These are phyloP conservation scores for Macrolepiota dolichaula DNA, from an alignment of 768 basidiomycete genomes.

Conservation along the genomic window DNA sequence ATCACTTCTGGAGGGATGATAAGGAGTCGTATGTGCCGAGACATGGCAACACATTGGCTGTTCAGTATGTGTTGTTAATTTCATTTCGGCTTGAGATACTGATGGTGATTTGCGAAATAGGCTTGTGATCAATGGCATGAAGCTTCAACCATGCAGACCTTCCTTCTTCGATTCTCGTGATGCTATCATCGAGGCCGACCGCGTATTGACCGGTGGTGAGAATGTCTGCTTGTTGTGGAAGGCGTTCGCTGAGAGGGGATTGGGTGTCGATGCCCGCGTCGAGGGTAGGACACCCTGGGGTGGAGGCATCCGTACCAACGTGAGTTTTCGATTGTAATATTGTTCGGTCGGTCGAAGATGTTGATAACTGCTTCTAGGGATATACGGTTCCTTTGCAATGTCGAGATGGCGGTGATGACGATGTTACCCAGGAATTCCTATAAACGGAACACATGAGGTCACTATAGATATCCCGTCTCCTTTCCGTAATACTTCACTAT, in stretches of 20 bases:
- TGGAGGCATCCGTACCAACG: constrained; percentile 79
- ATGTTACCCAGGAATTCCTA: not conserved
- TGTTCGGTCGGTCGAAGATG: not conserved
- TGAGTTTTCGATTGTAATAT: constrained; percentile 13
- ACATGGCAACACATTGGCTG: constrained; percentile 84
- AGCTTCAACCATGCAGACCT: constrained; percentile 90
- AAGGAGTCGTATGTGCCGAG: constrained; percentile 72
- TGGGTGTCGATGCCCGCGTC: constrained; percentile 76
- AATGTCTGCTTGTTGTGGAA: constrained; percentile 88
- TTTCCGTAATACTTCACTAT: not conserved
- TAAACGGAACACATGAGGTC: no score
- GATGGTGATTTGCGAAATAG: constrained; percentile 23
- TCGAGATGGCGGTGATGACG: constrained; percentile 11
- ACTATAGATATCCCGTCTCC: not conserved
- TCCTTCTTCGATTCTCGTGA: constrained; percentile 87
- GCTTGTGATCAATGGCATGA: constrained; percentile 90
- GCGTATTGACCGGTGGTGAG: constrained; percentile 87
- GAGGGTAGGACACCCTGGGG: constrained; percentile 87
- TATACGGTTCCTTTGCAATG: constrained; percentile 26
- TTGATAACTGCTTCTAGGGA: constrained; percentile 16
- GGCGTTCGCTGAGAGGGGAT: constrained; percentile 77
- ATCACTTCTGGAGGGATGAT: constrained; percentile 57
- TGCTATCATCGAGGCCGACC: constrained; percentile 89
- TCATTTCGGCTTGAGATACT: not conserved
- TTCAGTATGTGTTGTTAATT: constrained; percentile 47